Conservation (phyloP, 2,329 filamentous ascomycete species). For the Pseudohalonectria lignicola region DNA sequence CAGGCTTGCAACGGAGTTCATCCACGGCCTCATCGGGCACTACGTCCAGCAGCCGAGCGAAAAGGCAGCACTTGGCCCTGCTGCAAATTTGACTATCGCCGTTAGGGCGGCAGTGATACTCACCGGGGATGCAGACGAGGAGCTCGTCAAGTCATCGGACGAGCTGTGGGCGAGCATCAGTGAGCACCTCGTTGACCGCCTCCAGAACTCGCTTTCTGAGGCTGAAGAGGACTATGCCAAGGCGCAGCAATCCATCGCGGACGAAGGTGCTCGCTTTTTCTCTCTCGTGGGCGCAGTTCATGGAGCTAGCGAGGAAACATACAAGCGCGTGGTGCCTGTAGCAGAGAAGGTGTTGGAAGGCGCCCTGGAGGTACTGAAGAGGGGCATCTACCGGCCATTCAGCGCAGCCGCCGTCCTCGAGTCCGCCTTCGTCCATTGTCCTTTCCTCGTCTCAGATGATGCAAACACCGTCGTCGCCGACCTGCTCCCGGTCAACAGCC, state of each 20-base stretch:
- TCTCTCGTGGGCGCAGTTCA: constrained; percentile 37
- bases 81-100: constrained; percentile 23
- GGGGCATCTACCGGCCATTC: constrained; percentile 45
- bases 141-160: constrained; percentile 36
- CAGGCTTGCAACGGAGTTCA: constrained; percentile 36
- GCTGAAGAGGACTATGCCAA: constrained; percentile 65
- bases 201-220: constrained; percentile 69
- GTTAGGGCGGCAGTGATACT: constrained; percentile 36
- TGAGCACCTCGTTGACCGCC: constrained; percentile 48
- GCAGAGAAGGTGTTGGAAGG: constrained; percentile 22
- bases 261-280: constrained; percentile 59
- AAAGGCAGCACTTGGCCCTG: constrained; percentile 22
- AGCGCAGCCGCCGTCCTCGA: constrained; percentile 37
- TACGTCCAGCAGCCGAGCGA: constrained; percentile 37
- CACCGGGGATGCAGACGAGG: constrained; percentile 25
- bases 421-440: constrained; percentile 26
- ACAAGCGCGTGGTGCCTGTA: constrained; percentile 15
- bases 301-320: constrained; percentile 8
- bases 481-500: constrained; percentile 37
- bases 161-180: constrained; percentile 54
- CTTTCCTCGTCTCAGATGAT: constrained; percentile 26
- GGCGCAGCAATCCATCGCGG: constrained; percentile 59
- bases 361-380: constrained; percentile 30
- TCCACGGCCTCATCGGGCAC: constrained; percentile 35
- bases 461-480: constrained; percentile 24